These are phyloP conservation scores for Nakazawaea populi DNA, from an alignment of 805 yeast genomes.

Conservation along the genomic window DNA sequence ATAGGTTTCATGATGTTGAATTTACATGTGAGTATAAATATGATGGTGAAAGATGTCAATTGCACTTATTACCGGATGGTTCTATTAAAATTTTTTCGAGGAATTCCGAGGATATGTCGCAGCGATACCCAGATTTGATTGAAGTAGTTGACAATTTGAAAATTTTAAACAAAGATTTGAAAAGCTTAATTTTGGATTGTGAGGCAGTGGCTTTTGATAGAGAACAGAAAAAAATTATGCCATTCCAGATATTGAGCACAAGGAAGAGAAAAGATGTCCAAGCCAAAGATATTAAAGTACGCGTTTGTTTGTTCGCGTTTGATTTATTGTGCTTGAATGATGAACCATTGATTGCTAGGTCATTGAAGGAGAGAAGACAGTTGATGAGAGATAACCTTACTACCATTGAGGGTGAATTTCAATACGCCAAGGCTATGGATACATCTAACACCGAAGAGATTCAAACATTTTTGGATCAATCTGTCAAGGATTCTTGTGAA, in stretches of 20 bases:
- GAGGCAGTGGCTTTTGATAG: conserved; percentile 98
- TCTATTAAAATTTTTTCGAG: conserved; percentile 78
- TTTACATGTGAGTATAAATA: conserved; percentile 97
- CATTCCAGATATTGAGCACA: conserved; percentile 90
- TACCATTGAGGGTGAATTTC: conserved; percentile 69
- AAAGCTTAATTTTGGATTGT: conserved; percentile 78
- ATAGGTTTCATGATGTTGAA: conserved; percentile 74
- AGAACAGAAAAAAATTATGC: conserved; percentile 70
- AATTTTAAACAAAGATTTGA: conserved; percentile 25
- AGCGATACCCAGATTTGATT: conserved; percentile 86
- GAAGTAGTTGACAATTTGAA: conserved; percentile 51
- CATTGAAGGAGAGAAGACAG: conserved; percentile 67
- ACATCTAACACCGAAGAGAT: conserved; percentile 69
- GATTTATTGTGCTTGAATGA: conserved; percentile 77
- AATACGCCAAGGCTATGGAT: conserved; percentile 70
- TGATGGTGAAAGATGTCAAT: conserved; percentile 97
- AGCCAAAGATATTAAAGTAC: conserved; percentile 80
- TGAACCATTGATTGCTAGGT: conserved; percentile 56
- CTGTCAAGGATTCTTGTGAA: conserved; percentile 87
- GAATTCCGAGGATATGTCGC: conserved; percentile 96
- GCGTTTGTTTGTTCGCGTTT: conserved; percentile 89
- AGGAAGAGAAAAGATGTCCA: conserved; percentile 92
- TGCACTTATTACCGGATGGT: conserved; percentile 67
- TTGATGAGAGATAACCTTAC: conserved; percentile 50
- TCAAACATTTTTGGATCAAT: conserved; percentile 79